Evolutionary conservation across 1,139 yeast genomes (phyloP).

Genomic region (Hanseniaspora sp.): DNA sequence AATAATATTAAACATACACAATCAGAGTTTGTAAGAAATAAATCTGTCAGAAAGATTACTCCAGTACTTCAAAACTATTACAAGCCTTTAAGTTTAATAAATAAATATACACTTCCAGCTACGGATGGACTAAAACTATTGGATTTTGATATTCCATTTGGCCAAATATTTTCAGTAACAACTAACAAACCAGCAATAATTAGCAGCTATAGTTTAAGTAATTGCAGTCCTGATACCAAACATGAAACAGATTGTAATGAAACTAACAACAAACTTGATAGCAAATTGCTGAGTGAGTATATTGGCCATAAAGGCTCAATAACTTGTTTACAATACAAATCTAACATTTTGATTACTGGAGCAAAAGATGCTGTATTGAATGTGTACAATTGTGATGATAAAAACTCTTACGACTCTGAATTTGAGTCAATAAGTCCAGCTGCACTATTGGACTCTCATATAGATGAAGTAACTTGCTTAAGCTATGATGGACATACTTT

Average conservation of each 20-base stretch:
- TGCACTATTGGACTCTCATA: constrained; percentile 42
- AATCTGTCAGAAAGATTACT: constrained; percentile 36
- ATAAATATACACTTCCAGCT: constrained; percentile 41
- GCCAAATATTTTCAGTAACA: constrained; percentile 43
- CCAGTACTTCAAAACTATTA: constrained; percentile 55
- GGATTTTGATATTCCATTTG: constrained; percentile 62
- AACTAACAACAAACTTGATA: constrained; percentile 61
- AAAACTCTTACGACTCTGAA: constrained; percentile 21
- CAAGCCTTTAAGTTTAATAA: constrained; percentile 45
- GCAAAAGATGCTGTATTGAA: constrained; percentile 51
- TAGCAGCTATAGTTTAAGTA: not conserved
- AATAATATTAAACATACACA: not conserved
- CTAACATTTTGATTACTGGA: constrained; percentile 45
- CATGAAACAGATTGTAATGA: constrained; percentile 71
- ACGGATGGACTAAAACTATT: constrained; percentile 40
- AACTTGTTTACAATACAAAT: constrained; percentile 47
- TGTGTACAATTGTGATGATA: constrained; percentile 42
- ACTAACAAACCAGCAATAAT: not conserved
- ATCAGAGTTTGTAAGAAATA: not conserved
- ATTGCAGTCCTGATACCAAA: constrained; percentile 33
- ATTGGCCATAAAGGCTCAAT: constrained; percentile 50
- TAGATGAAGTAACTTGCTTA: constrained; percentile 53
- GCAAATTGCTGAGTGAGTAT: constrained; percentile 33
- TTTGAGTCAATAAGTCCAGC: constrained; percentile 34
- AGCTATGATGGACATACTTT: constrained; percentile 50